Conservation (phyloP, 2,329 filamentous ascomycete genomes). For the Drechmeria coniospora region DNA sequence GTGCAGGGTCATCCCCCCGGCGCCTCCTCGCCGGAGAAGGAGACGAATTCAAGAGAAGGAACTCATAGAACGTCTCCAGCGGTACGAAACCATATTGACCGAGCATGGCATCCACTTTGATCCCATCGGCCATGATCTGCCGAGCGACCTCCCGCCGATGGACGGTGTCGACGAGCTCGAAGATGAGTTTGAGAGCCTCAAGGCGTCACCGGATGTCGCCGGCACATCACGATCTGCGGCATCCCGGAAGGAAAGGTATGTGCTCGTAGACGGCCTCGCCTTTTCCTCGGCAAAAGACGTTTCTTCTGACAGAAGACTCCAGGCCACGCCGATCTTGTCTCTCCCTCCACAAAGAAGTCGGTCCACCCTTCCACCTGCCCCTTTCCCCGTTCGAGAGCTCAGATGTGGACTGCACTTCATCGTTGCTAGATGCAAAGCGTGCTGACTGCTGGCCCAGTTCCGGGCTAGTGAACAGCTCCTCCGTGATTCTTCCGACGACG, state of each 20-base stretch:
- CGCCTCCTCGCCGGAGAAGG: slow-evolving; percentile 42
- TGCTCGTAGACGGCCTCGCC: background rate
- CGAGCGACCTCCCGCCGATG: slow-evolving; percentile 13
- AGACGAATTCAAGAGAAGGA: slow-evolving; percentile 55
- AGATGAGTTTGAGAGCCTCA: slow-evolving; percentile 37
- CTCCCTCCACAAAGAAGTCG: slow-evolving; percentile 36
- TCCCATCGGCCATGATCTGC: slow-evolving; percentile 37
- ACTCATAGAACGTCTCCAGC: slow-evolving; percentile 50
- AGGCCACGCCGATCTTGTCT: slow-evolving; percentile 22
- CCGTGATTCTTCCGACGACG: slow-evolving; percentile 40
- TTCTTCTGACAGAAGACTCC: background rate
- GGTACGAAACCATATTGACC: slow-evolving; percentile 51
- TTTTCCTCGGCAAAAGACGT: no score
- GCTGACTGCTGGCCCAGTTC: slow-evolving; percentile 23
- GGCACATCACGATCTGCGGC: slow-evolving; percentile 18
- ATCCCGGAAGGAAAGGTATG: slow-evolving; percentile 9
- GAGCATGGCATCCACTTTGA: slow-evolving; percentile 57
- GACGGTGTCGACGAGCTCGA: slow-evolving; percentile 43
- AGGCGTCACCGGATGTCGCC: slow-evolving; percentile 34
- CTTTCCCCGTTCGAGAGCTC: no score
- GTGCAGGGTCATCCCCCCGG: slow-evolving; percentile 42
- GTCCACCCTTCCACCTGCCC: slow-evolving; percentile 3
- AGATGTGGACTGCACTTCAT: no score
- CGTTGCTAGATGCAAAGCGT: no score
- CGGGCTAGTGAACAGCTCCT: slow-evolving; percentile 31